phyloP scores from a whole-genome alignment of 2,329 filamentous ascomycete genomes.

The Paracoccidioides brasiliensis region DNA sequence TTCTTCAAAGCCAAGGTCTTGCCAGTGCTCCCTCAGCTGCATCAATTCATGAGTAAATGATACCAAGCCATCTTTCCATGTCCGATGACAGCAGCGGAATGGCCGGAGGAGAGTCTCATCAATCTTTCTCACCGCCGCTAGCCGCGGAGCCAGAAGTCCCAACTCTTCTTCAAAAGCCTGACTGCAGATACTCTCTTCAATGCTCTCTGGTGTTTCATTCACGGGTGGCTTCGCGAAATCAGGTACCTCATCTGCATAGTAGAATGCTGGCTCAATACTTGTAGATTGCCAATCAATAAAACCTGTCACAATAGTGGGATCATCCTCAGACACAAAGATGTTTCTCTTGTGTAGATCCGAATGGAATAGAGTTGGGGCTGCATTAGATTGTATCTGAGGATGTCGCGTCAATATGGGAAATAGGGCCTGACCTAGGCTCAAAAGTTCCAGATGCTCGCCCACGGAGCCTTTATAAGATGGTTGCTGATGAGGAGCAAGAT shows the following conservation, averaged over 20 bases:
- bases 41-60: conserved; percentile 28
- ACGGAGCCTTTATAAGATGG: conserved; percentile 26
- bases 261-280: conserved; percentile 30
- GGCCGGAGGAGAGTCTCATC: conserved; percentile 27
- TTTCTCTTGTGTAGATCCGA: conserved; percentile 32
- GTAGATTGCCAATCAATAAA: conserved; percentile 34
- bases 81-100: conserved; percentile 30
- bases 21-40: conserved; percentile 25
- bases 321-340: conserved; percentile 30
- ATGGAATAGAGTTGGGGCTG: conserved; percentile 25
- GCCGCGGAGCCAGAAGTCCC: conserved; percentile 9
- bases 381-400: conserved; percentile 16
- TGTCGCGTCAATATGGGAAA: conserved; percentile 20
- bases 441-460: conserved; percentile 21
- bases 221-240: conserved; percentile 26
- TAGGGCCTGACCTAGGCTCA: conserved; percentile 18
- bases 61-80: conserved; percentile 31
- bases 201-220: conserved; percentile 13
- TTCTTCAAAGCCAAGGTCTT: conserved; percentile 25
- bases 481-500: conserved; percentile 10
- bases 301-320: conserved; percentile 25
- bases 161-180: conserved; percentile 19
- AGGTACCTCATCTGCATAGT: conserved; percentile 25
- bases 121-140: conserved; percentile 17
- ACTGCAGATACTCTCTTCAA: conserved; percentile 13